Percentiles rank a stretch among this genome's conserved stretches.
Conservation (phyloP, 495 filamentous ascomycete genomes). For the Parmelia sp. region DNA sequence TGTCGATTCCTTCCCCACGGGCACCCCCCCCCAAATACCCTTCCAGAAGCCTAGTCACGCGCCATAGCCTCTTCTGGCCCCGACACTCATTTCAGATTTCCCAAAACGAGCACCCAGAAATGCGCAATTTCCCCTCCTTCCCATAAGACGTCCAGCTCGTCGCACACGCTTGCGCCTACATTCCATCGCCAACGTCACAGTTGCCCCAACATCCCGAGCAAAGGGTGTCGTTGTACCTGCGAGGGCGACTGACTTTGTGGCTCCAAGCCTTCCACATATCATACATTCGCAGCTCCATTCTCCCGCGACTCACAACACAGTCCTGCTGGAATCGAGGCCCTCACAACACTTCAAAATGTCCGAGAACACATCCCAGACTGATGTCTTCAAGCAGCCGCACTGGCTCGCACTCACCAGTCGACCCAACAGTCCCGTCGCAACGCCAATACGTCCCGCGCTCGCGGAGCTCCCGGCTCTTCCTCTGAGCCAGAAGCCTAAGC, state of each 20-base stretch:
- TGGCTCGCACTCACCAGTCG: constrained; percentile 13
- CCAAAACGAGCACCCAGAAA: constrained; percentile 5
- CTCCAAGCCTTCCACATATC: background rate
- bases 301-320: background rate
- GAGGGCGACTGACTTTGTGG: background rate
- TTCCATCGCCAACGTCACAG: background rate
- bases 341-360: background rate
- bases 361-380: background rate
- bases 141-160: background rate
- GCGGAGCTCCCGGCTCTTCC: constrained; percentile 7
- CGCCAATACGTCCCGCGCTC: constrained; percentile 11
- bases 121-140: constrained; percentile 7
- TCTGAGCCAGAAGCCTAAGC: constrained; percentile 8
- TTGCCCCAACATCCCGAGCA: background rate
- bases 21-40: background rate
- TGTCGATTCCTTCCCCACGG: background rate
- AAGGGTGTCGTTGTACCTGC: background rate
- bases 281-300: background rate
- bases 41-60: background rate
- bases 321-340: background rate
- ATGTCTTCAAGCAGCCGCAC: background rate
- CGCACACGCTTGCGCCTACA: constrained; percentile 3
- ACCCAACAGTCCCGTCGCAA: background rate
- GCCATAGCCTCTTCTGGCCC: background rate
- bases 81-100: constrained; percentile 1